These are phyloP conservation scores for Acanthamoeba castellanii DNA, from an alignment of 208 protist species.

Conservation along the genomic window DNA sequence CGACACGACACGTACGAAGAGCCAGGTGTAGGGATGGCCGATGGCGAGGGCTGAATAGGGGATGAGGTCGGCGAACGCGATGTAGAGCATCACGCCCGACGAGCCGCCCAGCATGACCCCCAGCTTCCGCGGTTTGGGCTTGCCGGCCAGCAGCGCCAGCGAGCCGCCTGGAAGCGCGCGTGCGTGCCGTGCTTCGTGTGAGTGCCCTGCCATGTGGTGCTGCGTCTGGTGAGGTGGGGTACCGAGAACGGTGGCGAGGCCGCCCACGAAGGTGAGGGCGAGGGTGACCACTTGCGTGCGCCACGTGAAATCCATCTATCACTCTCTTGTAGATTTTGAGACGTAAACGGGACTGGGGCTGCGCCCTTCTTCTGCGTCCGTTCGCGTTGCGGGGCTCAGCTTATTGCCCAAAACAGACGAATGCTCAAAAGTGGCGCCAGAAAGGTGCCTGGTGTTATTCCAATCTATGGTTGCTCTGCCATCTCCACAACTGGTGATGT, in stretches of 20 bases:
- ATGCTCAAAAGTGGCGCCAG: too few species aligned
- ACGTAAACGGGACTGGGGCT: too few species aligned
- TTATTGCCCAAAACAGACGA: too few species aligned
- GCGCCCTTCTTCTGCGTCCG: too few species aligned
- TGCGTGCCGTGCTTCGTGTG: background rate
- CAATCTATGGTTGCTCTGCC: too few species aligned
- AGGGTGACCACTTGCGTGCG: slow-evolving; percentile 54
- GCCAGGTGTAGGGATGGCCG: slow-evolving; percentile 55
- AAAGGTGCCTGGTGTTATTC: too few species aligned
- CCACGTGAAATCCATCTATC: background rate
- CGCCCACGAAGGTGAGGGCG: slow-evolving; percentile 67
- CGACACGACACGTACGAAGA: slow-evolving; percentile 34
- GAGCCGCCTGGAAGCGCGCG: slow-evolving; percentile 59
- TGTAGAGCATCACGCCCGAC: slow-evolving; percentile 85
- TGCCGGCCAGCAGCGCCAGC: slow-evolving; percentile 74
- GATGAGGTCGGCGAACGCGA: slow-evolving; percentile 83
- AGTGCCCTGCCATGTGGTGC: background rate
- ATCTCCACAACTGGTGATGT: too few species aligned
- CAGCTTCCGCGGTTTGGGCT: slow-evolving; percentile 70
- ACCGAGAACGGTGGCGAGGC: slow-evolving; percentile 81
- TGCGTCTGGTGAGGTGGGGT: too few species aligned
- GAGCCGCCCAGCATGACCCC: slow-evolving; percentile 83
- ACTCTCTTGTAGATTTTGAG: too few species aligned
- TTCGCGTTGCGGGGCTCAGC: too few species aligned
- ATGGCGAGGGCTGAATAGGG: slow-evolving; percentile 76